Evolutionary conservation across 1,284 basidiomycete genomes (phyloP).

Genomic region (Nidula niveotomentosa): DNA sequence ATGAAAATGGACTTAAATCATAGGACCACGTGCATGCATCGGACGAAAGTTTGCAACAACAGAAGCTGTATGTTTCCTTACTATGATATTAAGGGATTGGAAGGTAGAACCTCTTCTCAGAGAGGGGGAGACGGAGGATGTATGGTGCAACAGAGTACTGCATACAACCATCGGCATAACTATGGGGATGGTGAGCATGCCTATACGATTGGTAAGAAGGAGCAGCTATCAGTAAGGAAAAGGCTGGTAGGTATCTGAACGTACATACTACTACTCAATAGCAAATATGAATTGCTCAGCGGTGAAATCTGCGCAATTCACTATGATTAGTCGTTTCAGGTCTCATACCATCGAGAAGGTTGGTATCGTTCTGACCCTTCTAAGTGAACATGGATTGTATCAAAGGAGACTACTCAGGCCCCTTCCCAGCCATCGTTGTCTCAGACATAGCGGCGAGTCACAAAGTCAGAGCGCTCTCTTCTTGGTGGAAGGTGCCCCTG

Average conservation of each 20-base stretch:
- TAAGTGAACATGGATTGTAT: conserved; percentile 31
- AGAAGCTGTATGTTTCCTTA: conserved; percentile 52
- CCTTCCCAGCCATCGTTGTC: too few relatives aligned
- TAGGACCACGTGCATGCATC: conserved; percentile 51
- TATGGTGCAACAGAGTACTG: conserved; percentile 44
- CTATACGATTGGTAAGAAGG: conserved; percentile 36
- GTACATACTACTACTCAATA: too few relatives aligned
- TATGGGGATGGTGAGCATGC: conserved; percentile 37
- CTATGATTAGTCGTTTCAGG: conserved; percentile 16
- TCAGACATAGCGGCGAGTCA: too few relatives aligned
- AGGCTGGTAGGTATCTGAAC: too few relatives aligned
- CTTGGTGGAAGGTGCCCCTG: too few relatives aligned
- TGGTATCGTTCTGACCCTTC: conserved; percentile 28
- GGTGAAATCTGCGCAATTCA: too few relatives aligned
- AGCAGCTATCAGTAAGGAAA: neutral
- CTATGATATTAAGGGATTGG: conserved; percentile 51
- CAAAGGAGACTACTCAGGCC: conserved; percentile 22
- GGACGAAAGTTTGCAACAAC: conserved; percentile 54
- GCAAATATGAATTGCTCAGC: too few relatives aligned
- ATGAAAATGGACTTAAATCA: neutral
- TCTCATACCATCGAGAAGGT: conserved; percentile 30
- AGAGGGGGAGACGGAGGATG: conserved; percentile 38
- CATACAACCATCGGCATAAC: conserved; percentile 37
- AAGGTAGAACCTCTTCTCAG: conserved; percentile 40
- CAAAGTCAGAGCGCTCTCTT: too few relatives aligned